Conservation (phyloP, 495 filamentous ascomycete species). For the Letharia columbiana region DNA sequence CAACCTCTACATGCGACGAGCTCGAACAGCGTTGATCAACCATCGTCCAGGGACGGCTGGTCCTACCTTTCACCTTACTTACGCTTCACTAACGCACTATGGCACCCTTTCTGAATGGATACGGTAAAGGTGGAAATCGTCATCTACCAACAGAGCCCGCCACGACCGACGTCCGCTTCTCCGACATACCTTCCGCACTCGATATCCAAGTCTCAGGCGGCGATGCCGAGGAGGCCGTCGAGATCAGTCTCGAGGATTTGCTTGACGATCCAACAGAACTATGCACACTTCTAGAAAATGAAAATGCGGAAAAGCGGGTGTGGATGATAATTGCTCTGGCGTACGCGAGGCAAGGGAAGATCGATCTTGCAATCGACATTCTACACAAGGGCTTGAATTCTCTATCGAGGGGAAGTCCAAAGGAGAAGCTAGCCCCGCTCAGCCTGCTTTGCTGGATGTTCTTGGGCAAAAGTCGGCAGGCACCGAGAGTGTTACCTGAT, state of each 20-base stretch:
- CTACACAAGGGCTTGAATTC: conserved; percentile 72
- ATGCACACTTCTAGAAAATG: conserved; percentile 86
- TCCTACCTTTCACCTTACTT: conserved; percentile 3
- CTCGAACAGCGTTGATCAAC: background rate
- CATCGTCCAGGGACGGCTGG: background rate
- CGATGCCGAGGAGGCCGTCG: conserved; percentile 73
- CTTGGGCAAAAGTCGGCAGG: conserved; percentile 81
- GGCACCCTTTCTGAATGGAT: conserved; percentile 47
- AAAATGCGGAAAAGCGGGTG: conserved; percentile 73
- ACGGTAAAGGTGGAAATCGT: conserved; percentile 47
- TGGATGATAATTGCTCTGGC: conserved; percentile 95
- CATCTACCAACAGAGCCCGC: conserved; percentile 25
- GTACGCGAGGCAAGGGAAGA: conserved; percentile 91
- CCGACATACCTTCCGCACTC: conserved; percentile 78
- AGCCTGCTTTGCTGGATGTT: conserved; percentile 87
- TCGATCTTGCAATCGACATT: conserved; percentile 91
- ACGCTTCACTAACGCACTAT: conserved; percentile 31
- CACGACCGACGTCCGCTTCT: conserved; percentile 53
- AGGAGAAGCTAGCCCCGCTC: conserved; percentile 79
- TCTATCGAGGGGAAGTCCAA: conserved; percentile 57
- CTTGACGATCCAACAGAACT: conserved; percentile 93
- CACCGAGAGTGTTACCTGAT: conserved; percentile 66
- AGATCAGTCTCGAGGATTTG: conserved; percentile 82
- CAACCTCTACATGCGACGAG: background rate
- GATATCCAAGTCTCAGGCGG: conserved; percentile 80